Evolutionary conservation across 2,329 filamentous ascomycete species (phyloP), one percentile per base, ranked within the genome.

Genomic region (Apiospora sp.): DNA sequence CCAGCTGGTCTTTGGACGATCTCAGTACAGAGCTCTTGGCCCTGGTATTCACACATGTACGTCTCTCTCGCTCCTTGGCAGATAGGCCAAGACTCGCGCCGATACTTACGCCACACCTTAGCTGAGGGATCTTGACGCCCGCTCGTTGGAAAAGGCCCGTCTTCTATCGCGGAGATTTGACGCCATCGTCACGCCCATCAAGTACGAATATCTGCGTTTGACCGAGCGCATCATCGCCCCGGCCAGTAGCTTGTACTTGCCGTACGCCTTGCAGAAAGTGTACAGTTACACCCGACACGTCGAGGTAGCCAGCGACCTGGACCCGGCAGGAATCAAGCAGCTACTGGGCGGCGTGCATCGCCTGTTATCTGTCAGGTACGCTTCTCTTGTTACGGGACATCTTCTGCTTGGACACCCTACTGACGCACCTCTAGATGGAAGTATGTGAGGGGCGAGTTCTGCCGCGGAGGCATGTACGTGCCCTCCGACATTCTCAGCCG

Each of bases 1-100:
- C 71, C 43, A 76, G 58, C 70, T 79, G 78, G 75, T 81, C 79
- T 13, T 74, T 84, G 27, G 74, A 81, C 70, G 76, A 80, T 70
- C 80, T 87, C 24, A 86, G 83, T 76, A 81, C 83, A 5, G 85
- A 87, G 77, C 76, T 87, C 22, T 69, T 86, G n/a, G 75, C 78
- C 70, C 77, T 86, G 49, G 81, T 87, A 46, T 80, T 86, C 37
- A 76, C 84, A 75, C 81, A 85, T 77, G 85, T 86, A 79, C 48
- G 75, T 64, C 30, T 51, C 30, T 51, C 49, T 43, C 46, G 19
- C 73, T 16, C 27, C 22, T 22, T 22, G 24, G 16, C 37, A 5
- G 27, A 0, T 34, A 37, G 7, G 12, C 27, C 54, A 30, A 46
- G n/a, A 14, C 41, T 13, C 67, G 8, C 37, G 16, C 58, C 30